Percentiles rank a stretch among this genome's conserved stretches.
phyloP scores from a whole-genome alignment of 225 moss, liverwort and hornwort species.

The Bryum argenteum region DNA sequence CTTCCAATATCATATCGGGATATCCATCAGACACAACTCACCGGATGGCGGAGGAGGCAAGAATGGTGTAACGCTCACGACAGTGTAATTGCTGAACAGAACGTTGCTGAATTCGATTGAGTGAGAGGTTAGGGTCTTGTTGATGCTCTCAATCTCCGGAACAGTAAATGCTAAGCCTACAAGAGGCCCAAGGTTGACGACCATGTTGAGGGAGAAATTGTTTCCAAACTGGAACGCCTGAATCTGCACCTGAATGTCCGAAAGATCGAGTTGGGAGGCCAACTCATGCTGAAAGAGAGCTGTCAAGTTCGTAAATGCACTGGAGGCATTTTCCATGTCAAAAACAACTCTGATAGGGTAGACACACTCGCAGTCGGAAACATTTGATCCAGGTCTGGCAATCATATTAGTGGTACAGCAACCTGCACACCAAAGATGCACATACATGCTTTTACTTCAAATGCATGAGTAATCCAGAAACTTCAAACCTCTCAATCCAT shows the following conservation, averaged over 20 bases:
- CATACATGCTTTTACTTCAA: not conserved
- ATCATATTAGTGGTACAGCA: slow-evolving; percentile 73
- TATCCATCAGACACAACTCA: slow-evolving; percentile 42
- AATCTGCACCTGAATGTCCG: slow-evolving; percentile 70
- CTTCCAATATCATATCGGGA: slow-evolving; percentile 1
- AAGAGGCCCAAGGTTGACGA: slow-evolving; percentile 71
- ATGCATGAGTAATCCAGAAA: not conserved
- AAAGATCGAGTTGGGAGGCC: slow-evolving; percentile 71
- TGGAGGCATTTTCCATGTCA: slow-evolving; percentile 76
- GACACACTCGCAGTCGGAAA: slow-evolving; percentile 75
- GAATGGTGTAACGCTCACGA: slow-evolving; percentile 66
- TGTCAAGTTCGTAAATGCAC: slow-evolving; percentile 80
- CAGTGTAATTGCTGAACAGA: slow-evolving; percentile 80
- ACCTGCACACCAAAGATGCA: slow-evolving; percentile 42
- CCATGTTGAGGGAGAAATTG: slow-evolving; percentile 71
- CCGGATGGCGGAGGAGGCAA: slow-evolving; percentile 63
- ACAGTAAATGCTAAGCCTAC: slow-evolving; percentile 57
- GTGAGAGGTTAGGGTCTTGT: slow-evolving; percentile 57
- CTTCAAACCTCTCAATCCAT: slow-evolving; percentile 21
- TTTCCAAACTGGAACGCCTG: slow-evolving; percentile 79
- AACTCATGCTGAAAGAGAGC: slow-evolving; percentile 79
- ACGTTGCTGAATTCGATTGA: slow-evolving; percentile 60
- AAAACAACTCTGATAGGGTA: slow-evolving; percentile 82
- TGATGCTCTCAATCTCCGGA: slow-evolving; percentile 50
- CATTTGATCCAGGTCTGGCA: slow-evolving; percentile 61